Evolutionary conservation across 208 protist species (phyloP), one percentile per base, ranked within the genome.

Genomic region (Spironucleus salmonicida): DNA sequence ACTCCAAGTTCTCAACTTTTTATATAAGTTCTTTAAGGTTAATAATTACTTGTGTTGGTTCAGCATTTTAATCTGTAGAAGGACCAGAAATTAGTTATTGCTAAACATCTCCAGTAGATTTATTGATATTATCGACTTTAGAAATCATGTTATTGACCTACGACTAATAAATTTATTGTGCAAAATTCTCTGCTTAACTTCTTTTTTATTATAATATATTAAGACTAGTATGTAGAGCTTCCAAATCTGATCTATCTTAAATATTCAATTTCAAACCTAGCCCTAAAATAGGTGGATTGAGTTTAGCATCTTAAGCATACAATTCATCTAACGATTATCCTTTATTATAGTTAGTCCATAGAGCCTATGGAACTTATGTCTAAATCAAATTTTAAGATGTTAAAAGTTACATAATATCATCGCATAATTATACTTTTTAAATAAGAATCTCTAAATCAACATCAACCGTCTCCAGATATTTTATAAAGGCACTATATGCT

Each of bases 331-430:
- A 9, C 27, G 7, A 15, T 15, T 29, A 9, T 23, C 11, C 11
- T n/a, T n/a, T n/a, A n/a, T 42, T 35, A 49, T 45, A 71, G n/a
- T 7, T 45, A 4, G 9, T 15, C 13, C 13, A 71, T 35, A 71
- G 13, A 2, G 15, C 27, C n/a, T 40, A 15, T 32, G 64, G 64
- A 11, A 38, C 9, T 2, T n/a, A n/a, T 2, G 4, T 32, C 64
- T 71, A 35, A 4, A 71, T 11, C 23, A 49, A 42, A 35, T 71
- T 71, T 35, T n/a, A n/a, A 32, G 7, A 45, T 4, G 64, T 49
- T 40, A 71, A 38, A 11, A 71, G 26, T 45, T 42, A n/a, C 27
- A 71, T 2, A 2, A 71, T 23, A 49, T 71, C 64, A 49, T 71
- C 64, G n/a, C 32, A 9, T 45, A 71, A 38, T 35, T 71, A 35